These are phyloP conservation scores for Talaromyces stipitatus DNA, from an alignment of 495 filamentous ascomycete genomes.

Conservation along the genomic window DNA sequence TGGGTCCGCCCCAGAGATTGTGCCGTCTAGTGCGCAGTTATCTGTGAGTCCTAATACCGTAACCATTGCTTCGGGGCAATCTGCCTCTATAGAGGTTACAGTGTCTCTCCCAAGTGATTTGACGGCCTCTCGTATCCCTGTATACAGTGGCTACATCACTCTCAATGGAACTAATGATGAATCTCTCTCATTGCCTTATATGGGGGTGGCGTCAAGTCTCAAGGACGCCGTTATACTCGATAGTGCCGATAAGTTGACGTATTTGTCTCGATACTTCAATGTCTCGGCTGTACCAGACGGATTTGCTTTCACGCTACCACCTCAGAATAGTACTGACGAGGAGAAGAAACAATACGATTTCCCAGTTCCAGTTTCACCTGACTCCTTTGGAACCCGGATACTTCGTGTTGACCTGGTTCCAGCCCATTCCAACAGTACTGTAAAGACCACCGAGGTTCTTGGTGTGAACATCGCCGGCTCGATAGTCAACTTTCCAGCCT, in stretches of 20 bases:
- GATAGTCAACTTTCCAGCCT: slow-evolving; percentile 5
- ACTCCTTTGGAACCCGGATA: slow-evolving; percentile 16
- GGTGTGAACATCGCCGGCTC: slow-evolving; percentile 11
- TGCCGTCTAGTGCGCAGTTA: not conserved
- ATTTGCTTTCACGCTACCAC: slow-evolving; percentile 6
- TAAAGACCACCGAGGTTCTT: slow-evolving; percentile 10
- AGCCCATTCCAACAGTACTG: slow-evolving; percentile 13
- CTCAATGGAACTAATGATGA: slow-evolving; percentile 23
- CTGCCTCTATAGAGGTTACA: slow-evolving; percentile 16
- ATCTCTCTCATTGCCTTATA: slow-evolving; percentile 25
- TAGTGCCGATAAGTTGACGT: not conserved
- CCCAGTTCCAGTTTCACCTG: slow-evolving; percentile 1
- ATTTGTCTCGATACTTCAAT: slow-evolving; percentile 5
- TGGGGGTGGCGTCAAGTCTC: slow-evolving; percentile 13
- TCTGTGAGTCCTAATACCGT: slow-evolving; percentile 8
- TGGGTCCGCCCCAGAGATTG: not conserved
- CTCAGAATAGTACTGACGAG: slow-evolving; percentile 5
- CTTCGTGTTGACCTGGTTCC: slow-evolving; percentile 16
- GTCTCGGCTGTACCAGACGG: not conserved
- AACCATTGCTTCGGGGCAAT: slow-evolving; percentile 4
- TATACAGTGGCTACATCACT: slow-evolving; percentile 29
- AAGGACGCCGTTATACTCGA: slow-evolving; percentile 13
- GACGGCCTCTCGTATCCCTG: slow-evolving; percentile 16
- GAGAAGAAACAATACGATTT: not conserved
- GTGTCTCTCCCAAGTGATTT: slow-evolving; percentile 14